Evolutionary conservation across 78 protist species (phyloP), one percentile per base, ranked within the genome.

Genomic region (slime mould (Dictyostelium discoideum)): DNA sequence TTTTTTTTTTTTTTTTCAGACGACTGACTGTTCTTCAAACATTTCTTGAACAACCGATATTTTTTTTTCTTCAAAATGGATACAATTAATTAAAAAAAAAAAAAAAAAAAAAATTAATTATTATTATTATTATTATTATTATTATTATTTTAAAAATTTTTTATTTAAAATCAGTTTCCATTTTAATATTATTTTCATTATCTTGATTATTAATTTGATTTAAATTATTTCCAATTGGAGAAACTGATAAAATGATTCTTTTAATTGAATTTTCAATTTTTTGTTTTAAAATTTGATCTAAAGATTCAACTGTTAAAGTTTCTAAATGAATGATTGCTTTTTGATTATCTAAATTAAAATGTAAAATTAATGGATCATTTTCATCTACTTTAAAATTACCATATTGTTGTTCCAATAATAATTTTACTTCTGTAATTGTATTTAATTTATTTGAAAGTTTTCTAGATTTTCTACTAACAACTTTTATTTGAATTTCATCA

Each of bases 201-300:
- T 46, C 44, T 18, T 74, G 37, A 37, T 74, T 74, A 74, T 74
- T 29, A 26, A 5, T 18, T 29, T 74, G 20, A 44, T 44, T 79
- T 8, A 22, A 9, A 22, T 42, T 42, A 79, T 79, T 79, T 48
- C 44, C 20, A 39, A 88, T 88, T 24, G 94, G 94, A 72, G 74
- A 82, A 26, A 90, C 95, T 18, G 95, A 85, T 37, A 80, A 37
- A 65, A 65, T 67, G 32, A 90, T 90, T 48, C 95, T 40, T 72
- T 50, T 22, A 39, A 90, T 90, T 67, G 95, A 37, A 24, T 90
- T 39, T 73, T 90, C 95, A 8, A 90, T 18, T 54, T 67, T 37
- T 46, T 20, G 26, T 54, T 72, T 42, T 26, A 90, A 72, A 48
- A 72, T 74, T 29, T 18, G 29, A 46, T 80, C 77, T 26, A n/a